Evolutionary conservation across 208 protist genomes (phyloP).

Genomic region (Blastocrithidia nonstop): DNA sequence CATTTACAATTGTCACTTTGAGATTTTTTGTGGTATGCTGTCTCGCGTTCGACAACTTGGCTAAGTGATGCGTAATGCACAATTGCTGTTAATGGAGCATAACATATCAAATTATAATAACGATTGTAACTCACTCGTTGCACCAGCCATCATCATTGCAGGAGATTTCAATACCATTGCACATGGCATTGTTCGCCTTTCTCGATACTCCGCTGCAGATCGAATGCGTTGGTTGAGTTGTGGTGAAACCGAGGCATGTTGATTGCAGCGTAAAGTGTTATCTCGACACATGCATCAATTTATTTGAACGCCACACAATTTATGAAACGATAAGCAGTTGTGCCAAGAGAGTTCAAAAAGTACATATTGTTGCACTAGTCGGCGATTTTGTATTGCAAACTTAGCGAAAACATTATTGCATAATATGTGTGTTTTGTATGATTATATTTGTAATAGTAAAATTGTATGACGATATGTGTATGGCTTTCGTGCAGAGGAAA

Average conservation of each 20-base stretch:
- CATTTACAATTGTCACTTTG: constrained; percentile 70
- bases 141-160: constrained; percentile 40
- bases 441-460: constrained; percentile 32
- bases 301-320: too few species aligned
- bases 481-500: constrained; percentile 28
- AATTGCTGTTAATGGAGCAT: constrained; percentile 8
- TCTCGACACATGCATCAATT: constrained; percentile 19
- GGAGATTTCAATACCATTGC: constrained; percentile 76
- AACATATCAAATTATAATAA: neutral
- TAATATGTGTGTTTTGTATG: too few species aligned
- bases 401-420: constrained; percentile 16
- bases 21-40: constrained; percentile 60
- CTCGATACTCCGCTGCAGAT: constrained; percentile 18
- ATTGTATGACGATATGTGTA: constrained; percentile 35
- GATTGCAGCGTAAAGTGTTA: constrained; percentile 64
- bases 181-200: constrained; percentile 49
- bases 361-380: constrained; percentile 42
- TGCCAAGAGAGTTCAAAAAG: too few species aligned
- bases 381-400: constrained; percentile 23
- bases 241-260: constrained; percentile 60
- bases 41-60: constrained; percentile 44
- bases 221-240: constrained; percentile 36
- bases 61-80: constrained; percentile 40
- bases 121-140: neutral
- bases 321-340: too few species aligned